A percentile compares a stretch with the other conserved stretches of the same genome.
Conservation (phyloP, 2,329 filamentous ascomycete genomes). For the Fusarium sororula region DNA sequence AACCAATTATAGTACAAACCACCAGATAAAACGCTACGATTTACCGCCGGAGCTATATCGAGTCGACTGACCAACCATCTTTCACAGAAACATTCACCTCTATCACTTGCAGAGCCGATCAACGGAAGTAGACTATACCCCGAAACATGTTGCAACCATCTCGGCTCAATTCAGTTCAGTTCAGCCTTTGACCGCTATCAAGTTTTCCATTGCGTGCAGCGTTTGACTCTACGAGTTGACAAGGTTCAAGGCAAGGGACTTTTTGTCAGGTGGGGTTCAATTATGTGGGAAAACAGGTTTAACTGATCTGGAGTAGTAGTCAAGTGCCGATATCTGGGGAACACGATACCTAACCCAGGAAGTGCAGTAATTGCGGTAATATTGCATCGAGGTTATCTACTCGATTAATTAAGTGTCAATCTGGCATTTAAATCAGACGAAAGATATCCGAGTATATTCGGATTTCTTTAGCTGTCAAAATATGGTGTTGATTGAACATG, state of each 20-base stretch:
- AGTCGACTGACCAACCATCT: conserved; percentile 22
- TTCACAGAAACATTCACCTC: conserved; percentile 1
- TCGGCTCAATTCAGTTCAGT: not conserved
- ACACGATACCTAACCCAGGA: conserved; percentile 8
- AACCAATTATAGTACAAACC: conserved; percentile 17
- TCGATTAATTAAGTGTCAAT: not conserved
- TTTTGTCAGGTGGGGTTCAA: conserved; percentile 15
- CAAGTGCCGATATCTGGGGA: conserved; percentile 26
- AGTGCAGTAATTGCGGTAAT: not conserved
- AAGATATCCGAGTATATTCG: not conserved
- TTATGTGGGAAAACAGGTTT: conserved; percentile 9
- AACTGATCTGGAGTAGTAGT: conserved; percentile 1
- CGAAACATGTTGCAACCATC: conserved; percentile 8
- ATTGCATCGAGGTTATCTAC: not conserved
- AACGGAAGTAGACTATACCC: not conserved
- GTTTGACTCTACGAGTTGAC: not conserved
- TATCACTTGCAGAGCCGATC: conserved; percentile 18
- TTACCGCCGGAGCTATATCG: conserved; percentile 18
- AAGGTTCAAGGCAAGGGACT: not conserved
- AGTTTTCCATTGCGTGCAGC: not conserved
- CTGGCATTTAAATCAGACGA: not conserved
- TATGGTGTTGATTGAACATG: not conserved
- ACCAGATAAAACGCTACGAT: not conserved
- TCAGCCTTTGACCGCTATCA: conserved; percentile 17
- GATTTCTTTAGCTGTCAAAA: not conserved